These are phyloP conservation scores for Penicillium sp. DNA, from an alignment of 2,329 filamentous ascomycete genomes.

Conservation along the genomic window DNA sequence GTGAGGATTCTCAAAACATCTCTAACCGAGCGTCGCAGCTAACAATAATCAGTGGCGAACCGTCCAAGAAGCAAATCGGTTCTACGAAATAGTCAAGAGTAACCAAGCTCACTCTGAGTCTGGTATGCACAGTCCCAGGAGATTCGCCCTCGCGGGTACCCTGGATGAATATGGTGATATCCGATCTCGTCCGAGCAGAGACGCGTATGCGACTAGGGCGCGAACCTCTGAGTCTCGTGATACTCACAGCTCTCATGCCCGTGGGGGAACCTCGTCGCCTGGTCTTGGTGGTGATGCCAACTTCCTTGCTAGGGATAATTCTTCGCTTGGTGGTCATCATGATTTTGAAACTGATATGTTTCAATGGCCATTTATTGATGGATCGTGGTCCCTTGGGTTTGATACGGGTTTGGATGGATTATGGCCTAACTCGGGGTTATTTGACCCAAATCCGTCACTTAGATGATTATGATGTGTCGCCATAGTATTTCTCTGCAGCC, in stretches of 20 bases:
- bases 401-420: constrained; percentile 30
- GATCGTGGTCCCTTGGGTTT: constrained; percentile 35
- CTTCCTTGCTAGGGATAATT: constrained; percentile 6
- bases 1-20: constrained; percentile 12
- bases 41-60: constrained; percentile 29
- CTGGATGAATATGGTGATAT: constrained; percentile 40
- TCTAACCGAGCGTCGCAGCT: neutral
- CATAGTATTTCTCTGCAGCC: fast-evolving
- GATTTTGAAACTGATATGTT: constrained; percentile 36
- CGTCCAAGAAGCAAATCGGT: constrained; percentile 34
- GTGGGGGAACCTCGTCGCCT: constrained; percentile 4
- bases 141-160: constrained; percentile 31
- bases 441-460: constrained; percentile 10
- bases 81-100: constrained; percentile 33
- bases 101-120: constrained; percentile 20
- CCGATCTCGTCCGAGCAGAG: constrained; percentile 26
- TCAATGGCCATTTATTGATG: constrained; percentile 39
- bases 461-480: neutral
- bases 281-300: constrained; percentile 3
- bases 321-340: constrained; percentile 11
- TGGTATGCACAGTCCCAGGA: constrained; percentile 24
- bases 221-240: constrained; percentile 11
- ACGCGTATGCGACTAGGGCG: constrained; percentile 12
- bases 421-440: constrained; percentile 25
- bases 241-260: constrained; percentile 4